A percentile compares a stretch with the other conserved stretches of the same genome.
phyloP scores from a whole-genome alignment of 805 yeast species.

The Candida xiaguanensis region DNA sequence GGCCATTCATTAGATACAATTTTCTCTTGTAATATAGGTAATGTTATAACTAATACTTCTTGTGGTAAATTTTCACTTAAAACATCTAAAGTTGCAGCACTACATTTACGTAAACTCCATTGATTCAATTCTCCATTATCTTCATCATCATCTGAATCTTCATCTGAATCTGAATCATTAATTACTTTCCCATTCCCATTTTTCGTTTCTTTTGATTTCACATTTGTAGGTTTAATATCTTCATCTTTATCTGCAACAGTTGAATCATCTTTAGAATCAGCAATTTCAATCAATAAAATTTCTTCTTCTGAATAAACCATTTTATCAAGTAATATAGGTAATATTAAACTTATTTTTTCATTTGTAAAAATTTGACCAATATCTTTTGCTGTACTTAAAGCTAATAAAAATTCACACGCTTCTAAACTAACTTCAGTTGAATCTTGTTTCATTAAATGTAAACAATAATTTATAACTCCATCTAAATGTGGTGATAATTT shows the following conservation, averaged over 20 bases:
- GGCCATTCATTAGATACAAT: conserved; percentile 78
- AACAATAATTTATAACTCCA: conserved; percentile 82
- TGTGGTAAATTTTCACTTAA: conserved; percentile 66
- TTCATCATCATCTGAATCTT: conserved; percentile 68
- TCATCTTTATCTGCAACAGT: conserved; percentile 77
- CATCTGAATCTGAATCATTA: conserved; percentile 44
- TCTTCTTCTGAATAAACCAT: conserved; percentile 91
- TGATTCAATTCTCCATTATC: conserved; percentile 64
- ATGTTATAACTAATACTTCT: conserved; percentile 59
- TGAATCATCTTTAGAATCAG: conserved; percentile 75
- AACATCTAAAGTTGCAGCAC: conserved; percentile 89
- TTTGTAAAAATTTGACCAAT: conserved; percentile 38
- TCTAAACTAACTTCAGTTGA: conserved; percentile 81
- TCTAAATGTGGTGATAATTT: conserved; percentile 73
- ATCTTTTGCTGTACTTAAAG: conserved; percentile 64
- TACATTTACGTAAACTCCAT: conserved; percentile 91
- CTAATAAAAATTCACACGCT: conserved; percentile 87
- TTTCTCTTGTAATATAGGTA: conserved; percentile 73
- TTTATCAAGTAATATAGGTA: conserved; percentile 74
- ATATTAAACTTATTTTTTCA: conserved; percentile 55
- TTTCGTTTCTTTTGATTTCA: conserved; percentile 52
- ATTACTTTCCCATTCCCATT: conserved; percentile 19
- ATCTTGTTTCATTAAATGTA: conserved; percentile 66
- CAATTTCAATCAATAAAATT: conserved; percentile 54
- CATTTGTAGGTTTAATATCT: conserved; percentile 81